Evolutionary conservation across 1,284 basidiomycete species (phyloP), one percentile per base, ranked within the genome.

Genomic region (Pholiota adiposa): DNA sequence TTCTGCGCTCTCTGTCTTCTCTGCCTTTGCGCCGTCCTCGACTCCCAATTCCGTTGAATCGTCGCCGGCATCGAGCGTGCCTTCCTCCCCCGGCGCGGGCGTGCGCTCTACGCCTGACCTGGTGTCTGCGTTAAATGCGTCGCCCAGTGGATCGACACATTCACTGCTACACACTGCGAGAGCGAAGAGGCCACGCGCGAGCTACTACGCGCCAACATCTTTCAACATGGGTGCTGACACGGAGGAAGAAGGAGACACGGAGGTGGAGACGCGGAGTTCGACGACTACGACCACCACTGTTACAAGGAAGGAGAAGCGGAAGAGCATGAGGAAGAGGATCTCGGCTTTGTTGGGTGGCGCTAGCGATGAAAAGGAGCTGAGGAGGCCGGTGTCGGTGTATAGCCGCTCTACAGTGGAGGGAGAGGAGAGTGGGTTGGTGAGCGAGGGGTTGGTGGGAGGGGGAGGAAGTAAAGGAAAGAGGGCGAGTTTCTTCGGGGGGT

Each of bases 91-190:
- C 40, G 34, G 27, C 38, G 50, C 14, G 38, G 6, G 31, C 33
- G 21, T 2, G 29, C 31, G 11, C 16, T 44, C 51, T 19, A 64
- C 27, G 48, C 62, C n/a, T 48, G 31, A 63, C 59, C 58, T 25
- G 29, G n/a, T 29, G 38, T 41, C 38, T 16, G 18, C 38, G 38
- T 16, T 41, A 4, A 19, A n/a, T 19, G 38, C 38, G 5, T n/a
- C 16, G 38, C 16, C 38, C 38, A 41, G 16, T 14, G 38, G n/a
- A n/a, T n/a, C n/a, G n/a, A n/a, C n/a, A n/a, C n/a, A n/a, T n/a
- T n/a, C n/a, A n/a, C n/a, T n/a, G n/a, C 16, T 19, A 41, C 40
- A n/a, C 4, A 7, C 19, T 19, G 16, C n/a, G 5, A 36, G 2
- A 12, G 31, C 31, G 31, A 12, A 33, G 12, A 33, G 31, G 31